These are phyloP conservation scores for Heracleum sosnowskyi DNA, from an alignment of 129 eudicot species.

Conservation along the genomic window DNA sequence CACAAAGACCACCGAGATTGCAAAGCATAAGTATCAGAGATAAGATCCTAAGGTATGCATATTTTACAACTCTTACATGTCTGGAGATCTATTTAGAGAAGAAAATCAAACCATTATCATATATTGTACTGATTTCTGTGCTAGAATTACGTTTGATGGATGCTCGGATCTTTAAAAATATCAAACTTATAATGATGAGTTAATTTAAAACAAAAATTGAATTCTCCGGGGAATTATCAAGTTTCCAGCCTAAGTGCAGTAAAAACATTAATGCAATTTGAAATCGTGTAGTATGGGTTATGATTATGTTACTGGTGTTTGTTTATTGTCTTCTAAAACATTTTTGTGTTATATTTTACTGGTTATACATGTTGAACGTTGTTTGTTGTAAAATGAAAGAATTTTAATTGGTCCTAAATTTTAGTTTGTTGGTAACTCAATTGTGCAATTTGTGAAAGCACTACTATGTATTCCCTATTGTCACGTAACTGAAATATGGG, in stretches of 20 bases:
- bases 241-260: too few relatives aligned
- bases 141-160: neutral
- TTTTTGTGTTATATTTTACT: too few relatives aligned
- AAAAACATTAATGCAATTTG: neutral
- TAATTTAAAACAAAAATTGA: neutral
- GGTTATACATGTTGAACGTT: too few relatives aligned
- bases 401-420: neutral
- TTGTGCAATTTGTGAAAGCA: neutral
- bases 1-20: constrained; percentile 21
- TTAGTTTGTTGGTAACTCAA: neutral
- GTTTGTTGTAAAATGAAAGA: neutral
- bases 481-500: neutral
- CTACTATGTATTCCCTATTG: neutral
- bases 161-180: neutral
- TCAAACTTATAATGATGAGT: neutral
- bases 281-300: neutral
- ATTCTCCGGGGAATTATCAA: too few relatives aligned
- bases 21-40: constrained; percentile 28
- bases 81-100: neutral
- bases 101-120: neutral
- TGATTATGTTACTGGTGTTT: neutral
- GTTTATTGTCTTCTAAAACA: neutral
- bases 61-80: constrained; percentile 10
- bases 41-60: constrained; percentile 28
- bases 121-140: neutral